phyloP scores from a whole-genome alignment of 805 yeast genomes.

The Cyberlindnera lachancei region DNA sequence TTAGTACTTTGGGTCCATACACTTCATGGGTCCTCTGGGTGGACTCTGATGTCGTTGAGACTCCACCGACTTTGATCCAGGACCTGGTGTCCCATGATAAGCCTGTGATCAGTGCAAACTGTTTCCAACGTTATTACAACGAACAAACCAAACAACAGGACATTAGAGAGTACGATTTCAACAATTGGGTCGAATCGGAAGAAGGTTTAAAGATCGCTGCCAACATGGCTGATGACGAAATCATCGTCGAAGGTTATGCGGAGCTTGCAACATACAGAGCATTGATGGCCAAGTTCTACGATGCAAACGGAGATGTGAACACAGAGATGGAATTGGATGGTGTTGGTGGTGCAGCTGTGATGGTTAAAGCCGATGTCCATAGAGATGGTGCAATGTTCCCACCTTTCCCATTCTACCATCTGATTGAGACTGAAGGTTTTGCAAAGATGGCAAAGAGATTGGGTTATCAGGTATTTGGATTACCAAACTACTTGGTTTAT shows the following conservation, averaged over 20 bases:
- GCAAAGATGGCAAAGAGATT: conserved; percentile 96
- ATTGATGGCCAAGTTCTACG: conserved; percentile 85
- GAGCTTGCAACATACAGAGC: conserved; percentile 94
- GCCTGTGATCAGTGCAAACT: conserved; percentile 87
- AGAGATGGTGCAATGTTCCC: conserved; percentile 99
- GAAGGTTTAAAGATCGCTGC: conserved; percentile 72
- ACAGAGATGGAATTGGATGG: conserved; percentile 87
- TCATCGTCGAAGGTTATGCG: conserved; percentile 88
- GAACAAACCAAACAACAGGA: conserved; percentile 45
- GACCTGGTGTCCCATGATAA: conserved; percentile 81
- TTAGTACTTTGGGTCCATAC: conserved; percentile 81
- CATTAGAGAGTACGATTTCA: conserved; percentile 88
- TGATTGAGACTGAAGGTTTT: conserved; percentile 97
- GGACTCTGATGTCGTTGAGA: conserved; percentile 89
- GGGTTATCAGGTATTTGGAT: conserved; percentile 85
- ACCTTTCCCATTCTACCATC: conserved; percentile 92
- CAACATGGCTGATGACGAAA: conserved; percentile 75
- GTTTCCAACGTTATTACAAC: conserved; percentile 75
- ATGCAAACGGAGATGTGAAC: conserved; percentile 50
- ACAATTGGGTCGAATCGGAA: conserved; percentile 89
- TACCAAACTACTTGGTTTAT: conserved; percentile 90
- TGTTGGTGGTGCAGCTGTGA: conserved; percentile 94
- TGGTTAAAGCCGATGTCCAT: conserved; percentile 96
- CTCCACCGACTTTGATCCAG: conserved; percentile 76
- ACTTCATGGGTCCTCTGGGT: conserved; percentile 96